Percentiles rank a stretch among this genome's conserved stretches.
Evolutionary conservation across 2,329 filamentous ascomycete genomes (phyloP).

Genomic region (Fusarium sp.): DNA sequence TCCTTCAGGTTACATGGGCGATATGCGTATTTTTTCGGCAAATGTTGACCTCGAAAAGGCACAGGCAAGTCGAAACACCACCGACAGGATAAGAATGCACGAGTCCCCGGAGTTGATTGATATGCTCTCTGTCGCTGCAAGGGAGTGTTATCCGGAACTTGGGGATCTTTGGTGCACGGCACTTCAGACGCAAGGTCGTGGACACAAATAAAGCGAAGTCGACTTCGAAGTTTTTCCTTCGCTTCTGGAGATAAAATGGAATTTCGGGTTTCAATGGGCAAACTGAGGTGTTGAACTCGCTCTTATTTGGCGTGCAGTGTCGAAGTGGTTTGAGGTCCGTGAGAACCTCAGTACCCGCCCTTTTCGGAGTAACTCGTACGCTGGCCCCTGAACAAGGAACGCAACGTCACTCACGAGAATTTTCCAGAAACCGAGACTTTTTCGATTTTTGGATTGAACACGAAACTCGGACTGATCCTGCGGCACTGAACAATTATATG

Average conservation of each 20-base stretch:
- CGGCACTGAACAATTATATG: neutral
- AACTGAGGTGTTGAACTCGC: neutral
- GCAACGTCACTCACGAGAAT: neutral
- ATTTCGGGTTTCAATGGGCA: neutral
- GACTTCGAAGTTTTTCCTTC: neutral
- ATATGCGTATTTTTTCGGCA: neutral
- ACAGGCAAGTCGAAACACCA: neutral
- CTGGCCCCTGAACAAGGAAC: conserved; percentile 22
- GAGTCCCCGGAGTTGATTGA: neutral
- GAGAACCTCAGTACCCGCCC: conserved; percentile 23
- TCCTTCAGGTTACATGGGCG: neutral
- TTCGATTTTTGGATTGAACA: neutral
- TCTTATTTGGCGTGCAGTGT: neutral
- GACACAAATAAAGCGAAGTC: neutral
- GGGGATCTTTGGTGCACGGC: neutral
- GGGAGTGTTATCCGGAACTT: conserved; percentile 6
- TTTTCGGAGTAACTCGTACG: conserved; percentile 21
- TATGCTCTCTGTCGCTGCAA: neutral
- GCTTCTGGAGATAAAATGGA: neutral
- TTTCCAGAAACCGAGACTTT: neutral
- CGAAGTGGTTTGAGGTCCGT: conserved; percentile 2
- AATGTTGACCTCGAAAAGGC: neutral
- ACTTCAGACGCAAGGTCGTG: neutral
- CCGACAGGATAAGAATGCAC: neutral
- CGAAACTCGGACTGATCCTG: neutral